Evolutionary conservation across 106 monocot species (phyloP).

Genomic region (Vanilla planifolia): DNA sequence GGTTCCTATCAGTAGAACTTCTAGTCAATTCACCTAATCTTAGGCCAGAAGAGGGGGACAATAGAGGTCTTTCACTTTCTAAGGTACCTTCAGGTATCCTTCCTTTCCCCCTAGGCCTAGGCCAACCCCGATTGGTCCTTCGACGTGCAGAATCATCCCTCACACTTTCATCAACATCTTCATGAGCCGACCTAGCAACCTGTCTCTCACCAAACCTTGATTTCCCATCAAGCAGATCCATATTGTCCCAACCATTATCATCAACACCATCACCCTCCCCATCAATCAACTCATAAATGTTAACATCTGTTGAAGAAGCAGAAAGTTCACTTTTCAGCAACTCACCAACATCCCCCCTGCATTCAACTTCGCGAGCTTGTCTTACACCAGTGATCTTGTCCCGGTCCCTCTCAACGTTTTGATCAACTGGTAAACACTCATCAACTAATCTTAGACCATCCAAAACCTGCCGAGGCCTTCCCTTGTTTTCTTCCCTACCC

Average conservation of each 20-base stretch:
- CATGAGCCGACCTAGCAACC: conserved; percentile 30
- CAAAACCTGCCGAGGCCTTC: conserved; percentile 38
- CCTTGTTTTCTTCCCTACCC: conserved; percentile 64
- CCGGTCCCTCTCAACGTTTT: conserved; percentile 26
- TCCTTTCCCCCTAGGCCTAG: conserved; percentile 56
- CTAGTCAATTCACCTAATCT: conserved; percentile 18
- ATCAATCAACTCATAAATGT: conserved; percentile 12
- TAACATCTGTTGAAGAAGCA: conserved; percentile 46
- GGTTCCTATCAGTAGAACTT: conserved; percentile 28
- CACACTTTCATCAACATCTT: conserved; percentile 48
- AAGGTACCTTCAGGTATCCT: conserved; percentile 37
- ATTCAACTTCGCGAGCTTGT: conserved; percentile 27
- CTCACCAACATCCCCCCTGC: conserved; percentile 27
- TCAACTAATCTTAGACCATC: conserved; percentile 40
- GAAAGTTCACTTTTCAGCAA: conserved; percentile 36
- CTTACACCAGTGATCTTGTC: conserved; percentile 21
- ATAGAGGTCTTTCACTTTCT: conserved; percentile 48
- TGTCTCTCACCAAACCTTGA: conserved; percentile 35
- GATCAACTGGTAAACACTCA: conserved; percentile 36
- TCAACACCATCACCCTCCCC: conserved; percentile 35
- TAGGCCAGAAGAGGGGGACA: conserved; percentile 41
- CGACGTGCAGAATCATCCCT: conserved; percentile 53
- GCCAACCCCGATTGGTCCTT: conserved; percentile 30
- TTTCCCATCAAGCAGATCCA: conserved; percentile 34
- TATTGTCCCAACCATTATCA: conserved; percentile 30